phyloP scores from a whole-genome alignment of 805 yeast species.

The Vanderwaltozyma tropicalis region DNA sequence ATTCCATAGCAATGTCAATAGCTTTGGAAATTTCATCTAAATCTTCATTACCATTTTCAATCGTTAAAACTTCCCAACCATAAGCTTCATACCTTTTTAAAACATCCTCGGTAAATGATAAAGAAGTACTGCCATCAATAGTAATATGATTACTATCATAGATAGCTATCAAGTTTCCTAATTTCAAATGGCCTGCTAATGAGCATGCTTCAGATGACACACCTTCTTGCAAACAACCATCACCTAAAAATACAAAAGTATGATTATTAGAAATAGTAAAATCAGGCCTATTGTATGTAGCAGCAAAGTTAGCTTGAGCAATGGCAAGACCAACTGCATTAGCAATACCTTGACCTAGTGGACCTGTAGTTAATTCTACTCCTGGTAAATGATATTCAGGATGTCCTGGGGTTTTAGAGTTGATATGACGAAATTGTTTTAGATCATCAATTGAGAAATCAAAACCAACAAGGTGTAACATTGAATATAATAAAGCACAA shows the following conservation, averaged over 20 bases:
- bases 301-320: conserved; percentile 86
- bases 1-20: conserved; percentile 68
- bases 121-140: conserved; percentile 85
- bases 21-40: conserved; percentile 60
- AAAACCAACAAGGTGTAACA: conserved; percentile 81
- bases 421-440: conserved; percentile 80
- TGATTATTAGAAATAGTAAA: conserved; percentile 59
- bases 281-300: conserved; percentile 79
- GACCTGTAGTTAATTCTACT: conserved; percentile 96
- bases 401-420: conserved; percentile 94
- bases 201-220: conserved; percentile 90
- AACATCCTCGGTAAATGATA: conserved; percentile 92
- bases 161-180: conserved; percentile 86
- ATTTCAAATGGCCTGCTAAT: conserved; percentile 89
- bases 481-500: conserved; percentile 76
- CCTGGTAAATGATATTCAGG: conserved; percentile 91
- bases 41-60: conserved; percentile 75
- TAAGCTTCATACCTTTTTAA: conserved; percentile 74
- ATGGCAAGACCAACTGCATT: conserved; percentile 96
- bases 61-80: conserved; percentile 84
- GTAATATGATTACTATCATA: conserved; percentile 97
- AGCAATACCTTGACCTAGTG: conserved; percentile 94
- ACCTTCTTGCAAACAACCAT: conserved; percentile 98
- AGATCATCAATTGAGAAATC: conserved; percentile 68
- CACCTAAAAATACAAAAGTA: conserved; percentile 81